Base-by-base conservation (phyloP, 2,329 filamentous ascomycete species). In the Rhinocladiella mackenziei region DNA sequence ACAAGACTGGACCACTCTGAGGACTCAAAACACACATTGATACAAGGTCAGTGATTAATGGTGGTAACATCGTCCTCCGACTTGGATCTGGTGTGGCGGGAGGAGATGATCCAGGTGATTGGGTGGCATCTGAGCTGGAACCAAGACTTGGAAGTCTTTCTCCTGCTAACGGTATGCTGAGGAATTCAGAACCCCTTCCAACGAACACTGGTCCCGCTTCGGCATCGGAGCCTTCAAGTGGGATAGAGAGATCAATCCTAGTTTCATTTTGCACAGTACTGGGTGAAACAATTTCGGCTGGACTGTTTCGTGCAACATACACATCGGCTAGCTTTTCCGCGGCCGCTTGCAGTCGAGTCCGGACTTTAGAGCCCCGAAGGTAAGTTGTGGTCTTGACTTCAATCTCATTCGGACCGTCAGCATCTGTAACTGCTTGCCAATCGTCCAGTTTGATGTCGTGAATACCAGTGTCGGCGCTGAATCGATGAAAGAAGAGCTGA, bases 401-500 rank as follows among this genome's bases (percentile, higher is more conserved):
- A 17, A 55, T 45, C 30, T 46, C 34, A 14, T 37, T 45, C 3
- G 40, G 19, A 4, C 45, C 40, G 10, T 46, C 19, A 6, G 19
- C 28, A 14, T 36, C 39, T 14, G 22, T 35, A 17, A 39, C 44
- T 14, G 50, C 47, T 19, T 39, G 41, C 50, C 50, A 55, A 19
- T 55, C 43, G 32, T 55, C 53, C 6, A 55, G 43, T 22, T 43
- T 42, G 37, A 55, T 46, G 25, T 43, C 23, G 35, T 53, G 47
- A 6, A 55, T 50, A 17, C 53, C 53, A 4, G 48, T 55, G 29
- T 53, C 41, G 20, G 50, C 53, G 29, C 53, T 55, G 30, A 55
- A 50, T 28, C 53, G 39, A 11, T 50, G 34, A 42, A 53, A 51
- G 20, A 43, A 45, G 17, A 55, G 43, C 19, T 51, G 39, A 10